phyloP scores from a whole-genome alignment of 2,329 filamentous ascomycete genomes.

The Apiospora saccharicola region DNA sequence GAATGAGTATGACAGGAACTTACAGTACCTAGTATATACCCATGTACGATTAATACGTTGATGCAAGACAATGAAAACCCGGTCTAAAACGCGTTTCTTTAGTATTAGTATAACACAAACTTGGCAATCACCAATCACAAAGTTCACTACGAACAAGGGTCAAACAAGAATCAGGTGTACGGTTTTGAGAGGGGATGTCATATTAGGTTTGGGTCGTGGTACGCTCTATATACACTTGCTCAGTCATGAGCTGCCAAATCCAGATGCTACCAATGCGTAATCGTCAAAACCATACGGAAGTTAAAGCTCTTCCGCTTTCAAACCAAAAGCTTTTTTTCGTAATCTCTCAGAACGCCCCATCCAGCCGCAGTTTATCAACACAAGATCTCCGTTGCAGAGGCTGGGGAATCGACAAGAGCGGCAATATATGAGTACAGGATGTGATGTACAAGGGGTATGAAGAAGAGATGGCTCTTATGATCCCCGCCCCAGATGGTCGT shows the following conservation, averaged over 20 bases:
- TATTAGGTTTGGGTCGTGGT: constrained; percentile 56
- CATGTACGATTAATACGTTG: no score
- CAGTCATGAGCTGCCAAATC: constrained; percentile 48
- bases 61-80: neutral
- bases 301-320: constrained; percentile 36
- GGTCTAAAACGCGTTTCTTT: neutral
- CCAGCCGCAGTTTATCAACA: constrained; percentile 44
- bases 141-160: no score
- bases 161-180: neutral
- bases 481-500: constrained; percentile 39
- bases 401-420: constrained; percentile 42
- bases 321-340: constrained; percentile 38
- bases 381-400: constrained; percentile 41
- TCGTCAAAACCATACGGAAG: constrained; percentile 50
- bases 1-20: neutral
- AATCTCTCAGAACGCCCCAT: constrained; percentile 44
- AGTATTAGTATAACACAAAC: neutral
- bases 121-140: neutral
- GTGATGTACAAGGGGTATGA: constrained; percentile 51
- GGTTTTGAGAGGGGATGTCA: constrained; percentile 63
- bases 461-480: constrained; percentile 32
- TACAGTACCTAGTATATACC: no score
- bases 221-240: constrained; percentile 52
- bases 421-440: constrained; percentile 58
- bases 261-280: constrained; percentile 51